Evolutionary conservation across 345 rosid genomes (phyloP).

Genomic region (Microcos paniculata): DNA sequence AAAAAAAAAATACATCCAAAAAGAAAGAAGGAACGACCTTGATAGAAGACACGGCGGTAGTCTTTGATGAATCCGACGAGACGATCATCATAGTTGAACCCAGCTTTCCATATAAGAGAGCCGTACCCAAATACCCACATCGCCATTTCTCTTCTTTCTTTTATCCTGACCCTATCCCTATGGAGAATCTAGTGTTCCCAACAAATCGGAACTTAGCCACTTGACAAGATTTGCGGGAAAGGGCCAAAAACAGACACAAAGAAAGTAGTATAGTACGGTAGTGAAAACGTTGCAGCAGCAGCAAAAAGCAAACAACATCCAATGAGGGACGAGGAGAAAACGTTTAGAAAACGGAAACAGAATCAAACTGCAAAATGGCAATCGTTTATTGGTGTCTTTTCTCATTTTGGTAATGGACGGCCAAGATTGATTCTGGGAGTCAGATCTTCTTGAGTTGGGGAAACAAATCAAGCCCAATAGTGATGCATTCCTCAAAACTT

Average conservation of each 20-base stretch:
- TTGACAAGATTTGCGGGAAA: neutral
- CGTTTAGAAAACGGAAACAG: neutral
- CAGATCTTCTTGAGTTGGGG: neutral
- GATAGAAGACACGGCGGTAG: constrained; percentile 82
- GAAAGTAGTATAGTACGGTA: too few relatives aligned
- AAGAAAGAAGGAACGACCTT: constrained; percentile 42
- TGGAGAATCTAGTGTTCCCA: neutral
- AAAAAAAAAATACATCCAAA: neutral
- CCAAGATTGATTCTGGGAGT: neutral
- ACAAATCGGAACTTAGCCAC: neutral
- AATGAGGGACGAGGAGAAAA: neutral
- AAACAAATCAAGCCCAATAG: too few relatives aligned
- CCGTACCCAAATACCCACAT: constrained; percentile 94
- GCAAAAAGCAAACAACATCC: neutral
- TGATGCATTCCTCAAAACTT: too few relatives aligned
- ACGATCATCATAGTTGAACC: constrained; percentile 67
- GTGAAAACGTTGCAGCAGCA: neutral
- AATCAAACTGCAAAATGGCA: neutral
- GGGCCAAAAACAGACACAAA: neutral
- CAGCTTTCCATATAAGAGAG: constrained; percentile 84
- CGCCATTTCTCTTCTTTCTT: constrained; percentile 42
- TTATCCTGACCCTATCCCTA: neutral
- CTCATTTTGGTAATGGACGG: neutral
- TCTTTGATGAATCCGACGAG: constrained; percentile 77
- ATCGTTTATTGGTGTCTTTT: neutral